These are phyloP conservation scores for Paraglomus brasilianum DNA, from an alignment of 192 early-diverging fungal species.

Conservation along the genomic window DNA sequence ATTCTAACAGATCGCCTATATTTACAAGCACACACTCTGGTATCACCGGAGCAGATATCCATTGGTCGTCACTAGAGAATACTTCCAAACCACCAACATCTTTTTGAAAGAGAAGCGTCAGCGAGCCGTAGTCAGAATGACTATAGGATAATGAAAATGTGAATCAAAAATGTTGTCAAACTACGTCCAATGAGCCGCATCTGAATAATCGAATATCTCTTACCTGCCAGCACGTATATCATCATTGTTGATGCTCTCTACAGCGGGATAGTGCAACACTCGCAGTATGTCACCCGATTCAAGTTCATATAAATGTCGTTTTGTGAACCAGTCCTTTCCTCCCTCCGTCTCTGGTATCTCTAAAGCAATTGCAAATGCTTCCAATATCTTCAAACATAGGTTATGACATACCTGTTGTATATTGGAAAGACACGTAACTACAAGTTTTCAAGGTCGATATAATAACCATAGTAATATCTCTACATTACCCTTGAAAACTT, in stretches of 20 bases:
- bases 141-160: conserved; percentile 28
- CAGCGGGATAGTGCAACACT: conserved; percentile 61
- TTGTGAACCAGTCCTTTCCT: conserved; percentile 50
- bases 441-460: neutral
- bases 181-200: neutral
- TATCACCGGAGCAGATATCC: conserved; percentile 62
- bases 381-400: conserved; percentile 49
- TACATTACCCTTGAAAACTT: conserved; percentile 37
- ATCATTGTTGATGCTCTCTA: conserved; percentile 37
- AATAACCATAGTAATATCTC: conserved; percentile 4
- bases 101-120: conserved; percentile 69
- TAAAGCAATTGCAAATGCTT: conserved; percentile 62
- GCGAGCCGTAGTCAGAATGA: conserved; percentile 68
- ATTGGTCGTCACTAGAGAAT: conserved; percentile 39
- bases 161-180: neutral
- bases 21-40: conserved; percentile 58
- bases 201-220: neutral
- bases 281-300: conserved; percentile 50
- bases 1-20: conserved; percentile 60
- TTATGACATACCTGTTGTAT: conserved; percentile 44
- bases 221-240: conserved; percentile 53
- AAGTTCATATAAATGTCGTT: conserved; percentile 49
- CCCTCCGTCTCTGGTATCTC: conserved; percentile 56
- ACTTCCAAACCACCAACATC: conserved; percentile 60
- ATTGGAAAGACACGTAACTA: neutral